Evolutionary conservation across 352 stramenopile species (phyloP).

Genomic region (Globisporangium solare): DNA sequence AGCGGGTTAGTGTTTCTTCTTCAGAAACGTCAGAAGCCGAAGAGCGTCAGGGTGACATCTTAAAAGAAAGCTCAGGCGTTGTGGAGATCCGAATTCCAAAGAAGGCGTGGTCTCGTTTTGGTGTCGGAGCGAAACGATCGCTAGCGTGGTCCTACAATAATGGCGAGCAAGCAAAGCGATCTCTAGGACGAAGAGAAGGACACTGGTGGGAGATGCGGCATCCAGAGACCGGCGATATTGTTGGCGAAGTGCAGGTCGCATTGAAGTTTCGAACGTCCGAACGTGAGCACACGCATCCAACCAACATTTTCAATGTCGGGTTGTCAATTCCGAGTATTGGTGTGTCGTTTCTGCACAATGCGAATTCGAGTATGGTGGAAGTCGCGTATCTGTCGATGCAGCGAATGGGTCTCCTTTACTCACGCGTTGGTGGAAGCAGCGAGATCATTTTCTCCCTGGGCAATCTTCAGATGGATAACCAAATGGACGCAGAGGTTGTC

Average conservation of each 20-base stretch:
- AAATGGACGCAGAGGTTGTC: conserved; percentile 86
- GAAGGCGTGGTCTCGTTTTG: conserved; percentile 76
- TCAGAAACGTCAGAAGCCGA: conserved; percentile 52
- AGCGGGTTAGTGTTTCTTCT: conserved; percentile 63
- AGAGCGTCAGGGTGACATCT: conserved; percentile 21
- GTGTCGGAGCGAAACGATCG: conserved; percentile 55
- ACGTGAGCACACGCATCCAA: conserved; percentile 43
- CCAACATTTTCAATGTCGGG: conserved; percentile 70
- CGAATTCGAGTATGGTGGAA: conserved; percentile 78
- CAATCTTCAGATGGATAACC: conserved; percentile 88
- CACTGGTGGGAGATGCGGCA: conserved; percentile 86
- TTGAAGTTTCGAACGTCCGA: conserved; percentile 77
- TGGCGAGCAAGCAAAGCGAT: conserved; percentile 61
- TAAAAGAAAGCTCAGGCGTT: conserved; percentile 35
- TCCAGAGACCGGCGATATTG: conserved; percentile 60
- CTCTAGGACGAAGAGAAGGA: conserved; percentile 63
- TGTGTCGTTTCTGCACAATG: conserved; percentile 81
- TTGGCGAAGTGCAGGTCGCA: conserved; percentile 78
- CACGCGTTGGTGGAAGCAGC: conserved; percentile 67
- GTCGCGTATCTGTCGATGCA: conserved; percentile 86
- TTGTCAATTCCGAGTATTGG: conserved; percentile 78
- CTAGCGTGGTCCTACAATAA: conserved; percentile 80
- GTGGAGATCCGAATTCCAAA: conserved; percentile 82
- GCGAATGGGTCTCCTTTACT: conserved; percentile 73
- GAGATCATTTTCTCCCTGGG: conserved; percentile 79